Percentiles rank a stretch among this genome's conserved stretches.
phyloP scores from a whole-genome alignment of 106 monocot species.

The Apostasia shenzhenica region DNA sequence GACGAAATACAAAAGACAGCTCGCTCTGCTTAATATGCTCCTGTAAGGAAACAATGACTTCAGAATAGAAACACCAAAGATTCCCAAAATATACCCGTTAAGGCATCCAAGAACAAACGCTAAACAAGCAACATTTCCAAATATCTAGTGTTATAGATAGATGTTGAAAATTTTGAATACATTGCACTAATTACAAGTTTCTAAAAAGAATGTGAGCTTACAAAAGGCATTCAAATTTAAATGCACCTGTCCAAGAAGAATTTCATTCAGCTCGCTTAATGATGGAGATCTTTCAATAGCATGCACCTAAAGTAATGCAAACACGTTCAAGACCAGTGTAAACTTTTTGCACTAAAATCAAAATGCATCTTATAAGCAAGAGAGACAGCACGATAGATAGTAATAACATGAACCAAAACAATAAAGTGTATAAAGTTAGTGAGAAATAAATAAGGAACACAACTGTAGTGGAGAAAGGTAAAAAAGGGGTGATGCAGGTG shows the following conservation, averaged over 20 bases:
- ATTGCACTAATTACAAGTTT: neutral
- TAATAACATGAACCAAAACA: neutral
- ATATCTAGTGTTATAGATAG: too few relatives aligned
- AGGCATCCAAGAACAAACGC: neutral
- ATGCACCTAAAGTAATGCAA: constrained; percentile 44
- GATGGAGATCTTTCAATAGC: constrained; percentile 96
- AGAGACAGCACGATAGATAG: too few relatives aligned
- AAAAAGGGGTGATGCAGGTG: too few relatives aligned
- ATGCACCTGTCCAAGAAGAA: constrained; percentile 91
- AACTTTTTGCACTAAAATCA: too few relatives aligned
- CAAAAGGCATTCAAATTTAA: neutral
- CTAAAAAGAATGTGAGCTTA: neutral
- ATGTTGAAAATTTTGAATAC: neutral
- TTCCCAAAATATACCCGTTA: neutral
- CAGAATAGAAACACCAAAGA: neutral
- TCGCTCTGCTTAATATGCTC: constrained; percentile 91
- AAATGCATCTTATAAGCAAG: too few relatives aligned
- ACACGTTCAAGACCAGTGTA: neutral
- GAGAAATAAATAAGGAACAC: neutral
- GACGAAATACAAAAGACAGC: constrained; percentile 93
- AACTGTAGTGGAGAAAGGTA: too few relatives aligned
- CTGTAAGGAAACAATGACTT: constrained; percentile 33
- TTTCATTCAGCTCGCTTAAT: constrained; percentile 95
- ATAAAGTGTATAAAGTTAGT: neutral
- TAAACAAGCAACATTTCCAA: neutral